These are phyloP conservation scores for Penicillium glabrum DNA, from an alignment of 2,329 filamentous ascomycete genomes.

Conservation along the genomic window DNA sequence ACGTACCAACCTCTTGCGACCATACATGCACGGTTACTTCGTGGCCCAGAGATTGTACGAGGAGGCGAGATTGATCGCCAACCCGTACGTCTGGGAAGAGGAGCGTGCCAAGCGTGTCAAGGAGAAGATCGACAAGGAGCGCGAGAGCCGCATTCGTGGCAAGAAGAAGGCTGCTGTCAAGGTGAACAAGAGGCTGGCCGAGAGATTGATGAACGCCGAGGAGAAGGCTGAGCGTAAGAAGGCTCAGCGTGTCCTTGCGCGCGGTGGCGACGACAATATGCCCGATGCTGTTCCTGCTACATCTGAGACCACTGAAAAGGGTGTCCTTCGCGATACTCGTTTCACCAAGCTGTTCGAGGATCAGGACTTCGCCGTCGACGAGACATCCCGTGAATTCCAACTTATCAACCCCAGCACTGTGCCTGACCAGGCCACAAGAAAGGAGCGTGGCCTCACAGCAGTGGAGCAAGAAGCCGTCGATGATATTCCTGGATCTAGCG, in stretches of 20 bases:
- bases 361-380: conserved; percentile 88
- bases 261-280: conserved; percentile 55
- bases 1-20: conserved; percentile 82
- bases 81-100: conserved; percentile 91
- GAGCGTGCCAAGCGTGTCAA: conserved; percentile 87
- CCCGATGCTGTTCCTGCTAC: conserved; percentile 24
- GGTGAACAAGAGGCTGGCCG: conserved; percentile 74
- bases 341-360: conserved; percentile 90
- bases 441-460: conserved; percentile 57
- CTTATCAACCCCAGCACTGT: conserved; percentile 84
- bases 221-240: conserved; percentile 54
- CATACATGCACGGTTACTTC: conserved; percentile 99
- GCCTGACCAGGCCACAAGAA: conserved; percentile 27
- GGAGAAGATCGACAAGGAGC: conserved; percentile 94
- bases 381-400: conserved; percentile 81
- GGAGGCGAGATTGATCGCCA: conserved; percentile 86
- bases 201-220: conserved; percentile 60
- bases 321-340: conserved; percentile 77
- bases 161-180: conserved; percentile 88
- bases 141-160: conserved; percentile 89
- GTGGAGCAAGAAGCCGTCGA: conserved; percentile 63
- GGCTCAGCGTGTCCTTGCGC: conserved; percentile 51
- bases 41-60: conserved; percentile 94
- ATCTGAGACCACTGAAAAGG: conserved; percentile 48
- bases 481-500: conserved; percentile 46